Evolutionary conservation across 768 basidiomycete genomes (phyloP), one percentile per base, ranked within the genome.

Genomic region (Boletus subparvulus): DNA sequence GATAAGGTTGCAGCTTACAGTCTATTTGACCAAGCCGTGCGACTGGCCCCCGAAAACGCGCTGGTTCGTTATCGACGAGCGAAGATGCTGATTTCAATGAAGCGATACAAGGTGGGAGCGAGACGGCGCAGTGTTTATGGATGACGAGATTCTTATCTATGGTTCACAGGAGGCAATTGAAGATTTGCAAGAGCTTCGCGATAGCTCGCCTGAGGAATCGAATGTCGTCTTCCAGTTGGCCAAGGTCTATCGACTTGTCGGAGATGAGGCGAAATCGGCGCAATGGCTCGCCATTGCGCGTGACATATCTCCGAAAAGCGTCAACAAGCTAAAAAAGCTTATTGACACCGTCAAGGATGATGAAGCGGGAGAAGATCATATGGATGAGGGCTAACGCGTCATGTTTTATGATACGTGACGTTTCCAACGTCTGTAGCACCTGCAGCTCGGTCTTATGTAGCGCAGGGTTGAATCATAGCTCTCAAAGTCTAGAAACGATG

Each of bases 191-290:
- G 77, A 79, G 58, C 82, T 99, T 50, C 82, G 87, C 62, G 85
- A 84, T 69, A 77, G 84, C 60, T 91, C 94, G 36, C 96, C 96
- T 8, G 92, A 94, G 68, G 97, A 99, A 77, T 89, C 94, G 52
- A 98, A 98, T 75, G 91, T 98, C 54, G 85, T 95, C 56, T 97
- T 97, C 83, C 88, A 98, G 73, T 84, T 99, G 17, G 97, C 94
- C 28, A 90, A 89, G 75, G 87, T 90, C 56, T 98, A 97, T 68
- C 85, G 92, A 46, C 78, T 90, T 62, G 74, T 90, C 53, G 92
- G 92, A 36, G 80, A 93, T 73, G 83, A 84, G 61, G 79, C 82
- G 19, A 87, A 90, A 73, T 87, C 93, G 47, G 89, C 91, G 54
- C 86, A 90, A 58, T 80, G 87, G 74, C 88, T 99, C 59, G 92